Base-by-base conservation (phyloP, 2,329 filamentous ascomycete genomes). In the Verticillium longisporum region DNA sequence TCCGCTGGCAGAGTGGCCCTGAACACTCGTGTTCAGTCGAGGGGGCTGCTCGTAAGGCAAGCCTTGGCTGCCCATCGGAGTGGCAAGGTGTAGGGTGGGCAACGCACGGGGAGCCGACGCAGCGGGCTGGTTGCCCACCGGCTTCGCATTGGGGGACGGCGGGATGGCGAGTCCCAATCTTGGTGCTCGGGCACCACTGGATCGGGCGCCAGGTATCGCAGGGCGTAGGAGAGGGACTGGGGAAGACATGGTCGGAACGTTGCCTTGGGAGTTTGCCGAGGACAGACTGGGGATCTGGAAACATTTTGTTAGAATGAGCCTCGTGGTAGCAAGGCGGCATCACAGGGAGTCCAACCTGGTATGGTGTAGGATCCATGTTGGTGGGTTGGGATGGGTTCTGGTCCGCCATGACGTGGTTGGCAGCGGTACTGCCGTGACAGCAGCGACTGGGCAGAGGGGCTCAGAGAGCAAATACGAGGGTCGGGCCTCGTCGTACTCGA, bases 121-220 rank as follows among this genome's bases (percentile, higher is more conserved):
- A 68, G 64, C 59, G 13, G 67, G 75, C 76, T 69, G 81, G 67
- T 80, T 81, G 66, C 83, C 84, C 58, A 95, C 86, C 1, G 93
- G 87, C 74, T 93, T 91, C 64, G 82, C 88, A 76, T 87, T 94
- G 57, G 92, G 91, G 38, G 92, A 96, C 1, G 90, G 88, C 41
- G 94, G 94, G 62, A 98, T 98, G 55, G 93, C 91, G 61, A 98
- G 85, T 55, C 92, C 94, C 62, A 98, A 83, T 68, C 90, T 87
- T 33, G 92, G 92, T 59, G 89, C 82, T 65, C 89, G 83, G 62
- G 82, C 79, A 62, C 85, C 87, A 66, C 82, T 79, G 65, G 82
- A 82, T 68, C 87, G 83, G 66, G 80, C 81, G 65, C 41, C 57
- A 45, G 89, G 90, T 61, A 96, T 88, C 64, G 92, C 91, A 60